Evolutionary conservation across 2,329 filamentous ascomycete species (phyloP).

Genomic region (Aspergillus melleus): DNA sequence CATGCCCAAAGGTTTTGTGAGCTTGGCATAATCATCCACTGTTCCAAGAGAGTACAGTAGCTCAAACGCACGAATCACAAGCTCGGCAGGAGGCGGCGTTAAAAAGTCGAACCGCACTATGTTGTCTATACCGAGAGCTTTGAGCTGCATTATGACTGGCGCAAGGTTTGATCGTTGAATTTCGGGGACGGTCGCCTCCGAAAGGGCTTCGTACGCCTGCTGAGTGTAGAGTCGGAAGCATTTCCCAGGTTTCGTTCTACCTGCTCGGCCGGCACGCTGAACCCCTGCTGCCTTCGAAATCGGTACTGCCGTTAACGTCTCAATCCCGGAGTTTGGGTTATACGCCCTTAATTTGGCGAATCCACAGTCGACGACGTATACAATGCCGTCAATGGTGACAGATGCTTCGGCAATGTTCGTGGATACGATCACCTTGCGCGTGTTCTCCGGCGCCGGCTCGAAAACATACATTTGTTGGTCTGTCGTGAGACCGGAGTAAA

Average conservation of each 20-base stretch:
- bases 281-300: slow-evolving; percentile 91
- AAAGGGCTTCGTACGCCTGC: slow-evolving; percentile 63
- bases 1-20: slow-evolving; percentile 82
- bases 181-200: slow-evolving; percentile 77
- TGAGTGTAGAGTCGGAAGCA: slow-evolving; percentile 93
- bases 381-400: slow-evolving; percentile 88
- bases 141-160: slow-evolving; percentile 83
- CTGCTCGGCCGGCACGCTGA: slow-evolving; percentile 86
- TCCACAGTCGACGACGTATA: slow-evolving; percentile 86
- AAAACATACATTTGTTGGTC: slow-evolving; percentile 97
- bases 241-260: slow-evolving; percentile 85
- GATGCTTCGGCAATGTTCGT: slow-evolving; percentile 98
- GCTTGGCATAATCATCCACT: slow-evolving; percentile 83
- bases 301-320: slow-evolving; percentile 77
- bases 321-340: slow-evolving; percentile 80
- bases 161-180: slow-evolving; percentile 91
- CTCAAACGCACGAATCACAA: slow-evolving; percentile 83
- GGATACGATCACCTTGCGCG: slow-evolving; percentile 85
- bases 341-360: slow-evolving; percentile 89
- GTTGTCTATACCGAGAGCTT: slow-evolving; percentile 93
- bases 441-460: slow-evolving; percentile 76
- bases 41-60: slow-evolving; percentile 84
- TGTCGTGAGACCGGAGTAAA: slow-evolving; percentile 85
- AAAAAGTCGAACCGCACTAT: slow-evolving; percentile 87
- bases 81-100: slow-evolving; percentile 78